Base-by-base conservation (phyloP, 345 rosid genomes). In the Cardamine chenopodiifolia region DNA sequence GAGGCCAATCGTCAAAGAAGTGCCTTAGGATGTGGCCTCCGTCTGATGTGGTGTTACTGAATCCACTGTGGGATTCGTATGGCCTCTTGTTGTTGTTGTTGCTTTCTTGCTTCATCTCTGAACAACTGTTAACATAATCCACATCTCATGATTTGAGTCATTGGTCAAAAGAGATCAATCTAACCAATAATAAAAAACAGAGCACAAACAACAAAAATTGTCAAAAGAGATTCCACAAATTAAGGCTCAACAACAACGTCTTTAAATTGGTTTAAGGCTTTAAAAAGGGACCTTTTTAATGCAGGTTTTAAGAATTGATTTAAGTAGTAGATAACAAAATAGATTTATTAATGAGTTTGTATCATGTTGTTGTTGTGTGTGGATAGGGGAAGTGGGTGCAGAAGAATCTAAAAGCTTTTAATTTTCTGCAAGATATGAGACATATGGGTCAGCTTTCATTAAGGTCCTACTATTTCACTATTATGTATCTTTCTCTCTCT, bases 1-100 rank as follows among this genome's bases (percentile, higher is more conserved):
- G 75, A 1, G 98, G 97, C 97, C 96, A 94, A 65, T 94, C 97
- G 50, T 94, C 90, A 34, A 94, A 92, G 71, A 94, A 94, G 59
- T 76, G 97, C 76, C 99, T 75, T 70, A 94, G 70, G 34, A 87
- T 80, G 18, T 81, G 97, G 26, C 90, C 96, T 26, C 76, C 76
- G 20, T 87, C 87, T 19, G 86, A 67, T 62, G 82, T 80, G 62
- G 72, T 62, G 60, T 57, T 52, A 25, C 34, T 60, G 31, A 63
- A 84, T 35, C 75, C 89, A 29, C 40, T 79, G 53, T 68, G 89
- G 48, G 83, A 67, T 37, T 77, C 86, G 44, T 80, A 77, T 8
- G 81, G 73, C 70, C 84, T 77, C 79, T 77, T 83, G 56, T 68
- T 80, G 40, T 67, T 74, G 55, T 56, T 72, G 59, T 29, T 62